Evolutionary conservation across 2,329 filamentous ascomycete genomes (phyloP).

Genomic region (Scedosporium minutisporum): DNA sequence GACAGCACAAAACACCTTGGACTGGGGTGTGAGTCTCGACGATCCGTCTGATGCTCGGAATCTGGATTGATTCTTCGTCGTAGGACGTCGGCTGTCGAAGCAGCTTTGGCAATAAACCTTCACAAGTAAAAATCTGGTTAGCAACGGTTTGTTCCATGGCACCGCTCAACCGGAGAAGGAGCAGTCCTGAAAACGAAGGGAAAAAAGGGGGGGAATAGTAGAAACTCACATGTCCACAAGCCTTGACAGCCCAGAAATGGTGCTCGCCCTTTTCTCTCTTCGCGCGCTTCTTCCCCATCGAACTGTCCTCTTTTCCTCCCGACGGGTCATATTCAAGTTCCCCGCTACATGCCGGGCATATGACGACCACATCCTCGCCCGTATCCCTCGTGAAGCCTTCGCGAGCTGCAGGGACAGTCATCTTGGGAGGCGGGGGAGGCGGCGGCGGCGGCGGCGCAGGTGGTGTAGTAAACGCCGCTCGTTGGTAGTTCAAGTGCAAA

Average conservation of each 20-base stretch:
- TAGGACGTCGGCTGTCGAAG: conserved; percentile 44
- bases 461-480: conserved; percentile 19
- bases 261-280: conserved; percentile 54
- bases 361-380: conserved; percentile 58
- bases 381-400: conserved; percentile 77
- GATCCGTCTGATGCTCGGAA: conserved; percentile 9
- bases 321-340: conserved; percentile 67
- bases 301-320: conserved; percentile 9
- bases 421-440: conserved; percentile 41
- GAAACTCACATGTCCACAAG: conserved; percentile 80
- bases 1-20: conserved; percentile 42
- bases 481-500: conserved; percentile 12
- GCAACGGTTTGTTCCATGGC: not conserved
- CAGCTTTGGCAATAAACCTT: conserved; percentile 56
- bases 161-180: too few relatives aligned
- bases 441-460: conserved; percentile 33
- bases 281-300: conserved; percentile 22
- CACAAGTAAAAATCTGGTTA: conserved; percentile 1
- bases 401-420: conserved; percentile 53
- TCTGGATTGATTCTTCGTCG: conserved; percentile 18
- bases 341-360: conserved; percentile 79
- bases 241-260: conserved; percentile 86
- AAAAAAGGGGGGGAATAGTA: not conserved
- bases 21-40: not conserved
- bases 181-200: not conserved